These are phyloP conservation scores for Ganoderma boninense DNA, from an alignment of 1,284 basidiomycete genomes.

Conservation along the genomic window DNA sequence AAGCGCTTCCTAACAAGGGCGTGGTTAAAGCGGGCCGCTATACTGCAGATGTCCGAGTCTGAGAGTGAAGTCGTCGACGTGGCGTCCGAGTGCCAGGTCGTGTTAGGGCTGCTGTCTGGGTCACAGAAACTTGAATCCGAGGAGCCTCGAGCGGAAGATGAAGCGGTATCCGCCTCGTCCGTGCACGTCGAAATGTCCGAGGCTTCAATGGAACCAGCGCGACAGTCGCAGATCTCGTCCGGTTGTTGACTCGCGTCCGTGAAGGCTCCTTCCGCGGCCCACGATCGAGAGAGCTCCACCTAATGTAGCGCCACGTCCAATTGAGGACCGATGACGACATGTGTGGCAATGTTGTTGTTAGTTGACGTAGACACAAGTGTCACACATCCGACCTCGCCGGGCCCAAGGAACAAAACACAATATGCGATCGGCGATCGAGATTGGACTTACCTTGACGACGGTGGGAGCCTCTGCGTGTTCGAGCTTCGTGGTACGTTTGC, in stretches of 20 bases:
- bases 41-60: slow-evolving; percentile 1
- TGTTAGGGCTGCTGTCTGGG: neutral
- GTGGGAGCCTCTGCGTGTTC: neutral
- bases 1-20: neutral
- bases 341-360: slow-evolving; percentile 8
- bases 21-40: slow-evolving; percentile 1
- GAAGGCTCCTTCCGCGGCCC: neutral
- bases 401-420: neutral
- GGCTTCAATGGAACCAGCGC: neutral
- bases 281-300: neutral
- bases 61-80: neutral
- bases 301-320: neutral
- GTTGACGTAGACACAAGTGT: neutral
- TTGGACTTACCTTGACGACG: slow-evolving; percentile 3
- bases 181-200: neutral
- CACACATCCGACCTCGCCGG: slow-evolving; percentile 1
- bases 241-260: neutral
- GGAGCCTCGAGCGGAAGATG: neutral
- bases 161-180: neutral
- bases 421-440: slow-evolving; percentile 8
- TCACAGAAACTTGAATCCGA: neutral
- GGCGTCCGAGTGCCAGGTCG: neutral
- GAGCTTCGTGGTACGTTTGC: neutral
- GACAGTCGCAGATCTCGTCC: neutral
- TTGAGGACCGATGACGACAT: slow-evolving; percentile 5